Base-by-base conservation (phyloP, 23 red algal species). In the Gracilaria caudata region DNA sequence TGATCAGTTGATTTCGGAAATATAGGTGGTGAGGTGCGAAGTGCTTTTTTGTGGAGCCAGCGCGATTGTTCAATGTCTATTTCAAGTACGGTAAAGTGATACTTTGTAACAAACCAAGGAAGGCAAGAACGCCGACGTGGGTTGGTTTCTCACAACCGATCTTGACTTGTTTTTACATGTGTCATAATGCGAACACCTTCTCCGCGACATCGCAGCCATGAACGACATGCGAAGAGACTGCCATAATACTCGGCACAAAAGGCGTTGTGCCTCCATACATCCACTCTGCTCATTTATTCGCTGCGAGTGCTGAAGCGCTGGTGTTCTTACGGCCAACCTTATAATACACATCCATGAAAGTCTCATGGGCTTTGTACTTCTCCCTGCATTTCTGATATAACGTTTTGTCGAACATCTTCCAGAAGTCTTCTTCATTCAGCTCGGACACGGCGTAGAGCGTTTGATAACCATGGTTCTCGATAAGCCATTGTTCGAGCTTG, bases 381-480 rank as follows among this genome's bases (percentile, higher is more conserved):
- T 82, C 64, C 34, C 88, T 78, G 24, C 88, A 92, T 28, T 83
- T 37, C 43, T 82, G 51, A 77, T 92, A 92, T 21, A 92, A 63
- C 13, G 88, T 83, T 60, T 92, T 92, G 66, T 92, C 88, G 70
- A 92, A 92, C 88, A 92, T 92, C 26, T 76, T 70, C 88, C 88
- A 92, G 41, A 92, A 92, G 47, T 92, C 88, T 30, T 4, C 24
- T 68, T 92, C 88, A 26, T 82, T 83, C 16, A 92, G 79, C 41
- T 92, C 88, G 9, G 78, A 82, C 4, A 92, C 74, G 12, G 88
- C 88, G 34, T 92, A 92, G 64, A 92, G 51, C 7, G 88, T 83
- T 56, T 92, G 88, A 70, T 92, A 92, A 43, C 88, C 88, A 68
- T 92, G 77, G 66, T 92, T 82, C 4, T 74, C 64, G 44, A 92